Base-by-base conservation (phyloP, 2,329 filamentous ascomycete genomes). In the Trichocomaceae sp. region DNA sequence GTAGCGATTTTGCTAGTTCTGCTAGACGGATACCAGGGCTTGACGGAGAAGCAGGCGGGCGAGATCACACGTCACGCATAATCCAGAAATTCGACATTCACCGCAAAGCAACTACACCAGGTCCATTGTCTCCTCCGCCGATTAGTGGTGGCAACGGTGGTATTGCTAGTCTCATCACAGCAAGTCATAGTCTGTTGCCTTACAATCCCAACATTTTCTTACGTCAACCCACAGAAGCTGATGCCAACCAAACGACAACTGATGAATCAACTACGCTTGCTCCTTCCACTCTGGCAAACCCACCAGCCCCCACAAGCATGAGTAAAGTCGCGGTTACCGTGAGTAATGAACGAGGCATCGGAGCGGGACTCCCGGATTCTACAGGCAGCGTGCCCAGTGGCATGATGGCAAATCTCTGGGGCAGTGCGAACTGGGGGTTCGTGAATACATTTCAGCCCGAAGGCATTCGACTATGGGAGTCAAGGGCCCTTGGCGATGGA, bases 31-130 rank as follows among this genome's bases (percentile, higher is more conserved):
- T 75, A 4, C 80, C 79, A 44, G 75, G 71, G n/a, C 58, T 76
- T 8, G 80, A 82, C 15, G 64, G 69, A 63, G 88, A 92, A 44
- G 83, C 85, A 29, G 88, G 93, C 59, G 81, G 85, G 55, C 81
- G 87, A 58, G 90, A 95, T 57, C 90, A 93, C 69, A 87, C 89
- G 8, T 83, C 89, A 19, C 84, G 91, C 57, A 90, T 97, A 59
- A 96, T 96, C 69, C 89, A 95, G 68, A 96, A 90, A 70, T 80
- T 96, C 45, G 92, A 96, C 69, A 78, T 96, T 55, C 88, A 95
- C 69, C 84, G 92, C 60, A 95, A 92, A 67, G 79, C 85, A 17
- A 70, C 67, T 37, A 83, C 84, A 6, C 81, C 85, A 58, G 77
- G 79, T 22, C 72, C 72, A 29, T 73, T 73, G 58, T 73, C 74